Conservation (phyloP, 2,329 filamentous ascomycete genomes). For the Aspergillus sp. region DNA sequence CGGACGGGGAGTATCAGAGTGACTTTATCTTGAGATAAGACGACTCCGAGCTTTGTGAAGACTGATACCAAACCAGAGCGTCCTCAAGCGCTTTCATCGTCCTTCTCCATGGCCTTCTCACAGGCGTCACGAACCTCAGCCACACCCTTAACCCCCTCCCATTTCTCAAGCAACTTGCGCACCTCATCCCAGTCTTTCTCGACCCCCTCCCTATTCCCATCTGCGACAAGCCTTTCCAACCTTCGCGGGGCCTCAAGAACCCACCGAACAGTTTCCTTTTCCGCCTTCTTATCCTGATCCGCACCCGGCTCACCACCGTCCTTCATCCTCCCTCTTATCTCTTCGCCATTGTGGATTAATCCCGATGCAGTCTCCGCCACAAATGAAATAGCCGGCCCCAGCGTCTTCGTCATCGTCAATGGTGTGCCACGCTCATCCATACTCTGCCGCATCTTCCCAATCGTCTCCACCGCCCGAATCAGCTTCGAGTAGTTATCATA, state of each 20-base stretch:
- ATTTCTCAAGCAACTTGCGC: slow-evolving; percentile 38
- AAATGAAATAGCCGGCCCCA: slow-evolving; percentile 43
- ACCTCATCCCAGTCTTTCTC: slow-evolving; percentile 45
- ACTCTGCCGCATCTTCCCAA: slow-evolving; percentile 64
- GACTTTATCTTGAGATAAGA: not conserved
- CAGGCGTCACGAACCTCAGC: slow-evolving; percentile 41
- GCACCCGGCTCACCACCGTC: slow-evolving; percentile 23
- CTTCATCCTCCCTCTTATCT: slow-evolving; percentile 30
- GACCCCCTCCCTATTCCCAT: slow-evolving; percentile 41
- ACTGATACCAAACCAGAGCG: not conserved
- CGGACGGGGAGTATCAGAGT: not conserved
- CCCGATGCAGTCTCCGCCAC: slow-evolving; percentile 45
- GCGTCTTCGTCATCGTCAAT: slow-evolving; percentile 47
- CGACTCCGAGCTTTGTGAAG: not conserved
- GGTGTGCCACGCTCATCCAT: slow-evolving; percentile 48
- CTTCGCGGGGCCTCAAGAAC: slow-evolving; percentile 42
- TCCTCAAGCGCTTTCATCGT: slow-evolving; percentile 25
- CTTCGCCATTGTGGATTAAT: slow-evolving; percentile 41
- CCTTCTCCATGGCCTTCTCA: slow-evolving; percentile 36
- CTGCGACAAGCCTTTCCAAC: slow-evolving; percentile 37
- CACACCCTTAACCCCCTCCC: slow-evolving; percentile 46
- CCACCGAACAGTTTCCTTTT: slow-evolving; percentile 48
- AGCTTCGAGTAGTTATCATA: slow-evolving; percentile 99
- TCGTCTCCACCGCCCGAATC: slow-evolving; percentile 95
- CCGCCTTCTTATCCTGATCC: slow-evolving; percentile 22